These are phyloP conservation scores for Kodamaea plutei DNA, from an alignment of 1,139 yeast genomes.

Conservation along the genomic window DNA sequence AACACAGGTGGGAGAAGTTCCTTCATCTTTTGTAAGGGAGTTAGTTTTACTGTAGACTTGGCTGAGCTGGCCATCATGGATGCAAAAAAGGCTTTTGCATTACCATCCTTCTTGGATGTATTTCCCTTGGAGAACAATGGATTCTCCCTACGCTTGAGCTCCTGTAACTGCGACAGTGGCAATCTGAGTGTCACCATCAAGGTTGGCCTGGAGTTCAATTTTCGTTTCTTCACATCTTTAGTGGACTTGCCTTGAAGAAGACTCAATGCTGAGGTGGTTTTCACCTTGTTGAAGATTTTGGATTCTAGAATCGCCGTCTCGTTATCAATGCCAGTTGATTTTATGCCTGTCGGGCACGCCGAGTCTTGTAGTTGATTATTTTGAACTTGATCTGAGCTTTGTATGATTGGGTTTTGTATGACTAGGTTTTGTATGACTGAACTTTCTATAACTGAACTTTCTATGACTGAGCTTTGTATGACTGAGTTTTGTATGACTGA, in stretches of 20 bases:
- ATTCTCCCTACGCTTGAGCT: conserved; percentile 25
- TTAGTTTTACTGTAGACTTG: conserved; percentile 11
- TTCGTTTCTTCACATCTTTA: conserved; percentile 10
- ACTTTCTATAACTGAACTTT: too few species aligned
- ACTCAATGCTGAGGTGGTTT: conserved; percentile 22
- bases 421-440: too few species aligned
- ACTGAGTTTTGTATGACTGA: too few species aligned
- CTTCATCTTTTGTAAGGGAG: conserved; percentile 19
- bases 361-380: too few species aligned
- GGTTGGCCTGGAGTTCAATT: conserved; percentile 10
- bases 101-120: conserved; percentile 1
- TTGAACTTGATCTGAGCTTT: too few species aligned
- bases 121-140: conserved; percentile 31
- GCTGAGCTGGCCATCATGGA: conserved; percentile 19
- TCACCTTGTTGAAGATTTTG: conserved; percentile 17
- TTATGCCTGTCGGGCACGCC: too few species aligned
- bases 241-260: conserved; percentile 12
- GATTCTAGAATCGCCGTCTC: conserved; percentile 13
- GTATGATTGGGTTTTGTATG: too few species aligned
- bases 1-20: conserved; percentile 16
- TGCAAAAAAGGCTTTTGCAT: conserved; percentile 9
- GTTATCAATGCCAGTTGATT: too few species aligned
- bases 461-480: too few species aligned
- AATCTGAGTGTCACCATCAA: conserved; percentile 28
- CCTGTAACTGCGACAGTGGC: conserved; percentile 20